These are phyloP conservation scores for Boletellus dicymbophilus DNA, from an alignment of 1,284 basidiomycete genomes.

Conservation along the genomic window DNA sequence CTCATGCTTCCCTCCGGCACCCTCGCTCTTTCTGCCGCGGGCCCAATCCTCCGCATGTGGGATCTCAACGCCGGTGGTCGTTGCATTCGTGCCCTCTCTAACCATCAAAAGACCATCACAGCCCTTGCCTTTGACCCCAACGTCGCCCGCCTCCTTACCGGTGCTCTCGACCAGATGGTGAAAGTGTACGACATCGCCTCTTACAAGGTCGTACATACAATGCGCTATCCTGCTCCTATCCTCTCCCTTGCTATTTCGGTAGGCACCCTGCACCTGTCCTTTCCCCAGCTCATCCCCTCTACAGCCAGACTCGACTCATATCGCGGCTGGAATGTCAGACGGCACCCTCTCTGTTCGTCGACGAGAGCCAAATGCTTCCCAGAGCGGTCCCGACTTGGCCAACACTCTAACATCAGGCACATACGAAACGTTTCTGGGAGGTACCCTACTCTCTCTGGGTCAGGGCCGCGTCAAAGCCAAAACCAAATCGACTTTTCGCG, in stretches of 20 bases:
- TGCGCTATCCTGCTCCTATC: conserved; percentile 96
- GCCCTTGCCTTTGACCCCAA: conserved; percentile 80
- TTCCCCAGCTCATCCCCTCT: conserved; percentile 15
- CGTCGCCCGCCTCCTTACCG: conserved; percentile 83
- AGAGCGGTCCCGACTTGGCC: conserved; percentile 50
- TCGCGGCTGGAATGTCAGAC: conserved; percentile 96
- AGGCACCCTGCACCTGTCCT: conserved; percentile 23
- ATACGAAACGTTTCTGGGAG: conserved; percentile 75
- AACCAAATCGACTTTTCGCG: conserved; percentile 47
- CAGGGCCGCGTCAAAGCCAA: conserved; percentile 59
- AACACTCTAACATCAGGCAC: conserved; percentile 56
- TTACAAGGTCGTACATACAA: conserved; percentile 97
- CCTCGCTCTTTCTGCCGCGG: conserved; percentile 84
- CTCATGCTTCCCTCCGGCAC: conserved; percentile 93
- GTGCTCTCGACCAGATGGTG: conserved; percentile 94
- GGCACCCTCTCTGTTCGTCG: conserved; percentile 91
- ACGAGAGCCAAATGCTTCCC: conserved; percentile 75
- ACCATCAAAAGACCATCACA: conserved; percentile 99
- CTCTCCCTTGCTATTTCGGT: conserved; percentile 89
- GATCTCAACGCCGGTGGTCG: conserved; percentile 92
- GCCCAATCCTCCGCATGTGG: conserved; percentile 95
- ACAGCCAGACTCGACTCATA: conserved; percentile 95
- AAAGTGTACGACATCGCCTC: conserved; percentile 97
- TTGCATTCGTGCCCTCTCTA: conserved; percentile 87
- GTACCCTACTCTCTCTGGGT: conserved; percentile 54